Evolutionary conservation across 2,329 filamentous ascomycete genomes (phyloP).

Genomic region (Aspergillus neotritici): DNA sequence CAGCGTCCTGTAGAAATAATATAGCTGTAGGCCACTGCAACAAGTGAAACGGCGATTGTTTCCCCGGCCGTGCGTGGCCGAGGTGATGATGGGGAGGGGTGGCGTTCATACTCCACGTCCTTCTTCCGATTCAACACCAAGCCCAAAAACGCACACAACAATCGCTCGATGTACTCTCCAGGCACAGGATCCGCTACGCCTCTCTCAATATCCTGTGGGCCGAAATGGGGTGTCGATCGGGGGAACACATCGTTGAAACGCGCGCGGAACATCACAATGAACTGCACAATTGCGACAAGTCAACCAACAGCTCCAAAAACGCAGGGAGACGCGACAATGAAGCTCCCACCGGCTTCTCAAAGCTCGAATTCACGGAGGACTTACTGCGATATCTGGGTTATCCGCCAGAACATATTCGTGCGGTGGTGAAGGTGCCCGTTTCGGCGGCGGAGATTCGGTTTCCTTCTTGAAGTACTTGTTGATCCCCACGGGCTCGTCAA

Average conservation of each 20-base stretch:
- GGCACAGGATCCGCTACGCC: constrained; percentile 73
- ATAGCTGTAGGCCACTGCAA: constrained; percentile 7
- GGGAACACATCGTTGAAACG: constrained; percentile 88
- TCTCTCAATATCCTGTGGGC: constrained; percentile 88
- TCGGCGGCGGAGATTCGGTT: constrained; percentile 58
- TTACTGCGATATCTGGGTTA: constrained; percentile 84
- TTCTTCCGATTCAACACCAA: constrained; percentile 95
- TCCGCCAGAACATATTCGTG: constrained; percentile 88
- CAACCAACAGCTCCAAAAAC: constrained; percentile 29
- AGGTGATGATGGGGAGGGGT: constrained; percentile 11
- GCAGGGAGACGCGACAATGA: constrained; percentile 26
- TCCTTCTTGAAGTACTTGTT: constrained; percentile 46
- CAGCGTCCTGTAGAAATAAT: constrained; percentile 22
- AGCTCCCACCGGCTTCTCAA: constrained; percentile 17
- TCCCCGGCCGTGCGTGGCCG: no score
- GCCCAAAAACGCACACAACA: constrained; percentile 82
- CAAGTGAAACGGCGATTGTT: background rate
- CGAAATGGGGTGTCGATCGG: constrained; percentile 79
- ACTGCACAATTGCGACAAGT: constrained; percentile 51
- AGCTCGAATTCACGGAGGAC: constrained; percentile 45
- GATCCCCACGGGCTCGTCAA: constrained; percentile 39
- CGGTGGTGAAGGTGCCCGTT: constrained; percentile 78
- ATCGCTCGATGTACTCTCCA: constrained; percentile 76
- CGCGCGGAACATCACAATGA: constrained; percentile 96
- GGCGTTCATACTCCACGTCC: constrained; percentile 79